Evolutionary conservation across 805 yeast species (phyloP).

Genomic region (Alloascoidea africana): DNA sequence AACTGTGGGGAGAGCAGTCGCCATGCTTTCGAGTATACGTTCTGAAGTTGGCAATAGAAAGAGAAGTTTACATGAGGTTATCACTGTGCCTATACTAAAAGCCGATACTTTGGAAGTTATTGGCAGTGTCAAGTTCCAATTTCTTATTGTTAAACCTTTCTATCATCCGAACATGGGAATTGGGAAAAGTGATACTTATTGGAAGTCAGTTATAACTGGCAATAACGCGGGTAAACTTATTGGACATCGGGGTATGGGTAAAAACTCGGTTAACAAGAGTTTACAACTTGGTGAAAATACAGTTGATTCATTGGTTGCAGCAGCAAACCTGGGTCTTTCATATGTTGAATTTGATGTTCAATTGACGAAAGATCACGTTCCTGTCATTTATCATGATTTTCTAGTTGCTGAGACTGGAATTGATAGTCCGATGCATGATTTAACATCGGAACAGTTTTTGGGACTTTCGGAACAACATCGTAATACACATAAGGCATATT

Average conservation of each 20-base stretch:
- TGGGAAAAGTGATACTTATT: conserved; percentile 58
- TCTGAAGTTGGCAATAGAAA: conserved; percentile 55
- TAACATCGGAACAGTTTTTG: conserved; percentile 81
- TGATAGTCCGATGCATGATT: conserved; percentile 89
- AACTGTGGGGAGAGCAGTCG: conserved; percentile 70
- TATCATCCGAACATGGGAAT: conserved; percentile 50
- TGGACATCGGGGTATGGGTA: conserved; percentile 93
- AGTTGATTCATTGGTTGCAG: conserved; percentile 87
- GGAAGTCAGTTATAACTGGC: conserved; percentile 81
- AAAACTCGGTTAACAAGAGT: conserved; percentile 60
- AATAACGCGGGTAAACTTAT: conserved; percentile 22
- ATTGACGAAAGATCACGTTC: conserved; percentile 77
- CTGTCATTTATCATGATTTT: conserved; percentile 92
- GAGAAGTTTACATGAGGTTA: conserved; percentile 47
- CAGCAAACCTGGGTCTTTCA: conserved; percentile 91
- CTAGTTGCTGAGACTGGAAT: conserved; percentile 90
- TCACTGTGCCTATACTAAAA: conserved; percentile 67
- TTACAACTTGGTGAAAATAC: conserved; percentile 93
- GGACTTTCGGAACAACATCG: conserved; percentile 20
- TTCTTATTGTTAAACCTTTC: conserved; percentile 58
- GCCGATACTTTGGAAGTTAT: conserved; percentile 54
- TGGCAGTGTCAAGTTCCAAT: conserved; percentile 68
- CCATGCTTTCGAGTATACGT: conserved; percentile 42
- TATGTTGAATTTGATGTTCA: conserved; percentile 97
- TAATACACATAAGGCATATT: conserved; percentile 17